Evolutionary conservation across 768 basidiomycete genomes (phyloP).

Genomic region (Lactifluus subvellereus): DNA sequence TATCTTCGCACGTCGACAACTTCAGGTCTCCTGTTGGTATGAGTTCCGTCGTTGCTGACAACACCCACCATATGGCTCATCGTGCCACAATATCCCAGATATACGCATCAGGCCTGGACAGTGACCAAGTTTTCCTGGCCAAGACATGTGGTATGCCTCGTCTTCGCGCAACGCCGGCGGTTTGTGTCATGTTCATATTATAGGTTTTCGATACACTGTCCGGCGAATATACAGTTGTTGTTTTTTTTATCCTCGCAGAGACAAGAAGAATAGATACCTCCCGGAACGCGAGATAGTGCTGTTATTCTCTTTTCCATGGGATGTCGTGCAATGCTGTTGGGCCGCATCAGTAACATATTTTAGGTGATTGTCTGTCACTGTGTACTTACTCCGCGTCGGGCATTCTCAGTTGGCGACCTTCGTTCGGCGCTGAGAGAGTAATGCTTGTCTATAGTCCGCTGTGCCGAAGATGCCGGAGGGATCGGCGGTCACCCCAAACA

Average conservation of each 20-base stretch:
- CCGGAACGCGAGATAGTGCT: neutral
- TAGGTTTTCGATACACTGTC: neutral
- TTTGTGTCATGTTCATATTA: neutral
- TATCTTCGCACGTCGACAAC: neutral
- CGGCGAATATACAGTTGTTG: neutral
- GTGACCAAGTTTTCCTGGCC: neutral
- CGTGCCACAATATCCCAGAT: neutral
- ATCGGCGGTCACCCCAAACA: too few relatives aligned
- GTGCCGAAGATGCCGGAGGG: too few relatives aligned
- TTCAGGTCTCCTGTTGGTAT: conserved; percentile 11
- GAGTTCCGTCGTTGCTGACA: too few relatives aligned
- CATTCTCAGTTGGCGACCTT: too few relatives aligned
- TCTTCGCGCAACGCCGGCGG: neutral
- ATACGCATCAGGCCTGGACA: neutral
- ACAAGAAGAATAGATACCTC: neutral
- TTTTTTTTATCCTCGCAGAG: neutral
- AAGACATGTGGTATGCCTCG: neutral
- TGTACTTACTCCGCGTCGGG: too few relatives aligned
- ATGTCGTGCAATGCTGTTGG: too few relatives aligned
- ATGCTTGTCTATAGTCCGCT: too few relatives aligned
- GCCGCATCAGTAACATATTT: too few relatives aligned
- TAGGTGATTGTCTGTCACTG: too few relatives aligned
- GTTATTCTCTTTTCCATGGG: too few relatives aligned
- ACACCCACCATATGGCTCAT: neutral
- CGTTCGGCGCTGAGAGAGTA: too few relatives aligned